Conservation (phyloP, 2,329 filamentous ascomycete genomes). For the Hypocrella siamensis region DNA sequence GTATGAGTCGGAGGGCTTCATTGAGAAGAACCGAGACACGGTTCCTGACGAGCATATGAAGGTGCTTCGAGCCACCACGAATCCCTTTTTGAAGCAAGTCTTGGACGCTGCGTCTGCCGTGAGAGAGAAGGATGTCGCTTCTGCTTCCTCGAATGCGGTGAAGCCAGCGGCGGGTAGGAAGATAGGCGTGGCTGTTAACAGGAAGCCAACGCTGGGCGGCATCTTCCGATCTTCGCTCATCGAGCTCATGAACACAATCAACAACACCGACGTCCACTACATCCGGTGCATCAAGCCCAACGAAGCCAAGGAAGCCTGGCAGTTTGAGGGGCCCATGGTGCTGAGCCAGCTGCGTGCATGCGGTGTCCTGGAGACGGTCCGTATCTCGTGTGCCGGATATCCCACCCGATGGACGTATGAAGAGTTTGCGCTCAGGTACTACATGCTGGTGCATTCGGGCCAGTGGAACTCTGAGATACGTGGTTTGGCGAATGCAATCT, state of each 20-base stretch:
- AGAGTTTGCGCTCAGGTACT: constrained; percentile 93
- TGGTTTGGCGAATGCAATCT: constrained; percentile 83
- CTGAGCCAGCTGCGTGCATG: constrained; percentile 92
- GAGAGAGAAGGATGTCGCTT: constrained; percentile 70
- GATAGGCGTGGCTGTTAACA: constrained; percentile 81
- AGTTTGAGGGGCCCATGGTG: constrained; percentile 98
- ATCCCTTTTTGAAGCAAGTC: constrained; percentile 71
- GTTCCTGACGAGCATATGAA: constrained; percentile 98
- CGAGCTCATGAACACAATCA: constrained; percentile 95
- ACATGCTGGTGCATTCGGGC: constrained; percentile 84
- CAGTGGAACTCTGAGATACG: constrained; percentile 91
- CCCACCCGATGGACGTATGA: constrained; percentile 98
- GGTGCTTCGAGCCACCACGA: constrained; percentile 69
- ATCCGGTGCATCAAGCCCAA: constrained; percentile 99
- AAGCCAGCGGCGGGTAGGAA: constrained; percentile 70
- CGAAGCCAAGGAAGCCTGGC: constrained; percentile 91
- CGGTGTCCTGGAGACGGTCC: constrained; percentile 95
- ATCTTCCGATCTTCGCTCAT: constrained; percentile 99
- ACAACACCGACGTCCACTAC: constrained; percentile 95
- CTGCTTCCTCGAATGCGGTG: constrained; percentile 51
- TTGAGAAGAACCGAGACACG: constrained; percentile 98
- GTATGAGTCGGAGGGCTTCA: constrained; percentile 97
- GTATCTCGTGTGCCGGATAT: constrained; percentile 94
- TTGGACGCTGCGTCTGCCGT: constrained; percentile 74
- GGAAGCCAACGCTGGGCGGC: constrained; percentile 91